These are phyloP conservation scores for Pyrenochaeta sp. DNA, from an alignment of 2,329 filamentous ascomycete genomes.

Conservation along the genomic window DNA sequence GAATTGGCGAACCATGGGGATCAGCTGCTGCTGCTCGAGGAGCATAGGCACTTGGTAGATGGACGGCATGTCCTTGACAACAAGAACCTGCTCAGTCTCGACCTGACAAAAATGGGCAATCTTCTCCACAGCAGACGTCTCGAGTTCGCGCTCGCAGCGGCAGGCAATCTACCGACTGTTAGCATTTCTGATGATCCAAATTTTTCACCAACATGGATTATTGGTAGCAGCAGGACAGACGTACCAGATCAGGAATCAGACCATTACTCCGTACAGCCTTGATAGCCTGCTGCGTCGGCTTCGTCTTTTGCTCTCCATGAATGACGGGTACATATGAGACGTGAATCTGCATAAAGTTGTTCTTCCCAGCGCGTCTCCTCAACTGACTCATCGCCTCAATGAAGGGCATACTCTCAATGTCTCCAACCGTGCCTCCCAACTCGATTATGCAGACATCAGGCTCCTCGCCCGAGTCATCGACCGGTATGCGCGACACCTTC, in stretches of 20 bases:
- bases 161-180: conserved; percentile 77
- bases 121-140: conserved; percentile 79
- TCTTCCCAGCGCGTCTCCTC: conserved; percentile 73
- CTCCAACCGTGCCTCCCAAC: conserved; percentile 74
- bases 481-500: conserved; percentile 82
- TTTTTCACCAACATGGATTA: background rate
- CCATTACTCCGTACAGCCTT: conserved; percentile 84
- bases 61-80: conserved; percentile 85
- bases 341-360: conserved; percentile 88
- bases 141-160: conserved; percentile 81
- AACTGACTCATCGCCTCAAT: conserved; percentile 87
- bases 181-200: background rate
- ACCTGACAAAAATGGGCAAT: conserved; percentile 91
- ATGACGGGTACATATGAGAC: conserved; percentile 87
- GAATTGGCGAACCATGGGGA: conserved; percentile 70
- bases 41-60: conserved; percentile 97
- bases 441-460: conserved; percentile 93
- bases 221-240: background rate
- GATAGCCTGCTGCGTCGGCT: conserved; percentile 93
- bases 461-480: conserved; percentile 81
- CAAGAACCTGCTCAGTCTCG: conserved; percentile 82
- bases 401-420: conserved; percentile 89
- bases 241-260: conserved; percentile 67
- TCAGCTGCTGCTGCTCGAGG: conserved; percentile 80
- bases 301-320: conserved; percentile 87